Conservation (phyloP, 2,329 filamentous ascomycete genomes). For the Didymella lethalis region DNA sequence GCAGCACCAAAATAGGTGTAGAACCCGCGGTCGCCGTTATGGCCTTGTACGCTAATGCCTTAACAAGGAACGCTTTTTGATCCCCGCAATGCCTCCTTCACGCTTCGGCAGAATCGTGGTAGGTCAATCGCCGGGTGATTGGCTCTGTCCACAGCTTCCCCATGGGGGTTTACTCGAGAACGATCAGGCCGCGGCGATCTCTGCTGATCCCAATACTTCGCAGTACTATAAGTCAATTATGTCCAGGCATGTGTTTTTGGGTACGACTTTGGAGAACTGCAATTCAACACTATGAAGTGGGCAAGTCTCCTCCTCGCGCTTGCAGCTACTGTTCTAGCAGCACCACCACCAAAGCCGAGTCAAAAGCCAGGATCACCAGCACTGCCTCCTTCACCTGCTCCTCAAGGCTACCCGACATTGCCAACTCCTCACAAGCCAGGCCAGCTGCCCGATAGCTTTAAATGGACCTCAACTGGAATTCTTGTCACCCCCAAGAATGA, state of each 20-base stretch:
- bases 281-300: neutral
- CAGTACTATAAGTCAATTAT: neutral
- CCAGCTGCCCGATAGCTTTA: conserved; percentile 5
- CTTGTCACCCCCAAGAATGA: conserved; percentile 37
- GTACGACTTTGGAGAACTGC: neutral
- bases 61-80: neutral
- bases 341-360: conserved; percentile 1
- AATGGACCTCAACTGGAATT: conserved; percentile 5
- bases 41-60: neutral
- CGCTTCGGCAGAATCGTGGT: neutral
- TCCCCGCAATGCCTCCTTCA: neutral
- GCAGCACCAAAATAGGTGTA: neutral
- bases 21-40: too few species aligned
- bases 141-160: neutral
- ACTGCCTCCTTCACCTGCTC: neutral
- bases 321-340: conserved; percentile 5
- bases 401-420: neutral
- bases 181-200: neutral
- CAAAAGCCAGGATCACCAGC: neutral
- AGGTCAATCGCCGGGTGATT: neutral
- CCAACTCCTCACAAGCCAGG: neutral
- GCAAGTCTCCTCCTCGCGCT: neutral
- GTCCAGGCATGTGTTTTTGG: neutral
- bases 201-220: neutral
- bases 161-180: neutral